Percentiles rank a stretch among this genome's conserved stretches.
These are phyloP conservation scores for Claviceps monticola DNA, from an alignment of 2,329 filamentous ascomycete species.

Conservation along the genomic window DNA sequence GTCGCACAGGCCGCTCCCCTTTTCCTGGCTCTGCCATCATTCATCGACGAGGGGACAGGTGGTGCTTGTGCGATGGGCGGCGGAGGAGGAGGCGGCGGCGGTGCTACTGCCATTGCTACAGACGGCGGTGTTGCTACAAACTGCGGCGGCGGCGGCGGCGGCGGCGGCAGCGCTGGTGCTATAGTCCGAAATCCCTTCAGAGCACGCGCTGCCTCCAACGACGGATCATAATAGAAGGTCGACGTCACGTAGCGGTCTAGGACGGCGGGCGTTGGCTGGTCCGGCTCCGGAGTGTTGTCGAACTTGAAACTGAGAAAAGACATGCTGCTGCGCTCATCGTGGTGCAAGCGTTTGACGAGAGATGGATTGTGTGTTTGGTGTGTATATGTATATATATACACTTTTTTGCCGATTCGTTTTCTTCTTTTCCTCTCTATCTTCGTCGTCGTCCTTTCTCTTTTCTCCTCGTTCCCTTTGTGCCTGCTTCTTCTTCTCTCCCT, in stretches of 20 bases:
- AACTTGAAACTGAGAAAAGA: constrained; percentile 6
- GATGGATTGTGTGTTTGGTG: not conserved
- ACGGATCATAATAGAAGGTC: not conserved
- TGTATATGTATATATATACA: not conserved
- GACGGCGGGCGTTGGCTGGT: not conserved
- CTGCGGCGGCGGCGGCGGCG: too few species aligned
- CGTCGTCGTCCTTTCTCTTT: not conserved
- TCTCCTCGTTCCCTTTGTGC: too few species aligned
- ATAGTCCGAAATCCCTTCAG: not conserved
- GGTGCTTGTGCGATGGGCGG: too few species aligned
- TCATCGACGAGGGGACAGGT: not conserved
- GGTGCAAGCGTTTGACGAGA: not conserved
- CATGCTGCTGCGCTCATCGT: constrained; percentile 5
- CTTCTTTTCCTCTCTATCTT: not conserved
- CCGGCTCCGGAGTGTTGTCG: constrained; percentile 1
- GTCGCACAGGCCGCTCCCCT: not conserved
- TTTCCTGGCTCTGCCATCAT: constrained; percentile 1
- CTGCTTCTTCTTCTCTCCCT: not conserved
- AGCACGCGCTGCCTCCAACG: not conserved
- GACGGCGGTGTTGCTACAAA: too few species aligned
- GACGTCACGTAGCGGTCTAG: not conserved
- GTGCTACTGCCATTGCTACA: too few species aligned
- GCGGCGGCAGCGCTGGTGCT: too few species aligned
- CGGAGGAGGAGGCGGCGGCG: too few species aligned
- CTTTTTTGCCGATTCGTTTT: not conserved